These are phyloP conservation scores for Nothomitra cinnamomea DNA, from an alignment of 2,329 filamentous ascomycete genomes.

Conservation along the genomic window DNA sequence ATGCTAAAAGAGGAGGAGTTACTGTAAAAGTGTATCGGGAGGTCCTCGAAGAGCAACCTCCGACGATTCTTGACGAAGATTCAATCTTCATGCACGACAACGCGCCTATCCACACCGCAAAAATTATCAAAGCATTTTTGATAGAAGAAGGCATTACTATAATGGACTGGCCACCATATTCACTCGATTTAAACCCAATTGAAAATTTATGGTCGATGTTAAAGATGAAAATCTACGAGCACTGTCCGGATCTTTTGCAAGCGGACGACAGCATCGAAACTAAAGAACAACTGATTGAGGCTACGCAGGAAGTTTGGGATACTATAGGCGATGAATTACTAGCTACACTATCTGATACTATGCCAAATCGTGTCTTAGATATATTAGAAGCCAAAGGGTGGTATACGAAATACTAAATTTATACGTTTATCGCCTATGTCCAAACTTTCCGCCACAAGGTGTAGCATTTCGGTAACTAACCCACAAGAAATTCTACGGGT, in stretches of 20 bases:
- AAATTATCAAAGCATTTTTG: not conserved
- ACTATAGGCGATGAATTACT: not conserved
- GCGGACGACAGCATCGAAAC: not conserved
- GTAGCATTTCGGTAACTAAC: too few species aligned
- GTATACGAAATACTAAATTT: not conserved
- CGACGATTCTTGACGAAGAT: too few species aligned
- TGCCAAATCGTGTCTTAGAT: not conserved
- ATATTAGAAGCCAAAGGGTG: not conserved
- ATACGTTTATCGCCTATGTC: not conserved
- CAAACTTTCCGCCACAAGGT: not conserved
- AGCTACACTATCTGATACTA: not conserved
- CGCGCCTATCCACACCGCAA: too few species aligned
- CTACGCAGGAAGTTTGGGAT: not conserved
- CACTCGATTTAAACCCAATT: not conserved
- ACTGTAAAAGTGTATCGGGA: too few species aligned
- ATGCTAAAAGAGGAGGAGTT: too few species aligned
- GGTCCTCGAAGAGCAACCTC: too few species aligned
- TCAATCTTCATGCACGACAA: too few species aligned
- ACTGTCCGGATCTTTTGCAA: not conserved
- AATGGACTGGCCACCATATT: not conserved
- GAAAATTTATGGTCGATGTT: not conserved
- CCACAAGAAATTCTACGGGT: too few species aligned
- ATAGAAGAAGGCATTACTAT: not conserved
- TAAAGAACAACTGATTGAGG: not conserved
- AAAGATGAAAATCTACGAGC: not conserved